These are phyloP conservation scores for Fusarium graminum DNA, from an alignment of 2,329 filamentous ascomycete species.

Conservation along the genomic window DNA sequence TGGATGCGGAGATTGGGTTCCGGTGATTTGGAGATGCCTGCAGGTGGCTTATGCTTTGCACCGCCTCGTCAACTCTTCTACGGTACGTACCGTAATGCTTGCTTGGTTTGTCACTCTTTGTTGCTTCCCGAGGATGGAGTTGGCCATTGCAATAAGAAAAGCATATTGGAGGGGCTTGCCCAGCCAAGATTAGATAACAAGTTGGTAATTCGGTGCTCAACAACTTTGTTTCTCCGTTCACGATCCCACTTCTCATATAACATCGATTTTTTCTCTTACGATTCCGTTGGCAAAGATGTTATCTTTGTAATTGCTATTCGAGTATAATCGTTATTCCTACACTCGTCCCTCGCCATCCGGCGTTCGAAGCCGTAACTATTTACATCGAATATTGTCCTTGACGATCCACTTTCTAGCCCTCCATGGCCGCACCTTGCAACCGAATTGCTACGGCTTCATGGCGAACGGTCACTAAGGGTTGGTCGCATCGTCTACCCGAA, in stretches of 20 bases:
- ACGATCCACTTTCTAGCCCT: conserved; percentile 40
- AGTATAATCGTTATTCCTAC: conserved; percentile 7
- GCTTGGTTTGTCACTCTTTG: conserved; percentile 15
- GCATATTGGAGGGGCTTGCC: conserved; percentile 44
- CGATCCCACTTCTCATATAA: conserved; percentile 42
- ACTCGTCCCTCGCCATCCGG: not conserved
- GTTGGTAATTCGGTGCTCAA: conserved; percentile 44
- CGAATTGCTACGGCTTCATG: conserved; percentile 41
- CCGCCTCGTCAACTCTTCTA: conserved; percentile 18
- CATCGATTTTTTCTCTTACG: conserved; percentile 35
- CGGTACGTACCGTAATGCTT: not conserved
- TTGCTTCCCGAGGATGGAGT: conserved; percentile 23
- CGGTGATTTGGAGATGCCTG: conserved; percentile 5
- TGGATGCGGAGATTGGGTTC: conserved; percentile 27
- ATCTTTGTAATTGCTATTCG: conserved; percentile 26
- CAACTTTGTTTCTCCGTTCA: conserved; percentile 47
- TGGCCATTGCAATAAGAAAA: conserved; percentile 24
- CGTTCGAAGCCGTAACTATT: conserved; percentile 10
- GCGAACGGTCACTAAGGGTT: conserved; percentile 45
- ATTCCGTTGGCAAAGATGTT: conserved; percentile 35
- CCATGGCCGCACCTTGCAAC: conserved; percentile 45
- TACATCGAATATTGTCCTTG: conserved; percentile 23
- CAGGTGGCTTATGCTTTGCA: conserved; percentile 22
- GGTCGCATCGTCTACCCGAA: conserved; percentile 5
- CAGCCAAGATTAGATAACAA: conserved; percentile 48